Base-by-base conservation (phyloP, 2,329 filamentous ascomycete species). In the Penicillium sp. region DNA sequence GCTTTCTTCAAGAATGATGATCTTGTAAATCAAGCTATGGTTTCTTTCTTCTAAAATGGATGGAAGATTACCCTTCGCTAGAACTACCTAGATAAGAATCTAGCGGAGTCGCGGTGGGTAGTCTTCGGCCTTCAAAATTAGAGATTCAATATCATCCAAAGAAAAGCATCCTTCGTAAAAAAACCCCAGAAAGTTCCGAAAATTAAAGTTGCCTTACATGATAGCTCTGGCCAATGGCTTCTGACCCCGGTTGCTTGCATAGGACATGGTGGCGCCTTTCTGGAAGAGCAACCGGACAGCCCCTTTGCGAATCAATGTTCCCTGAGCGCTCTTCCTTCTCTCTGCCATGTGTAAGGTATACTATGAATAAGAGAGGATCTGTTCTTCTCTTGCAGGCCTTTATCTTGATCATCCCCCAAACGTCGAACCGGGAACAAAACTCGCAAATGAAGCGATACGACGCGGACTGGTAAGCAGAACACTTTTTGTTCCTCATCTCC, bases 241-340 rank as follows among this genome's bases (percentile, higher is more conserved):
- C 28, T 40, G 11, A 26, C 33, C 54, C 1, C 22, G 14, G 19
- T 48, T 28, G 16, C 10, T 56, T 14, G 5, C n/a, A 19, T 19
- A 56, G 11, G 40, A 56, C 16, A 45, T 43, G 3, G 38, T 30
- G 22, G 54, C 54, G 3, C 54, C 54, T 30, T 46, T 37, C 16
- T 56, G 19, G 6, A 56, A 38, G 13, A 48, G 28, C 6, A 38
- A 46, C 22, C 33, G 42, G 14, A 22, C 25, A n/a, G n/a, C 54
- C 5, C 19, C 6, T 19, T 10, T 19, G 7, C 19, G 30, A 14
- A 43, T 11, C 8, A 19, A 10, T 22, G 19, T 13, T 25, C 40
- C 19, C 6, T 8, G 7, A 13, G 19, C 8, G 10, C 40, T 43
- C 8, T 10, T 1, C 13, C 0, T 43, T 43, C 25, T 28, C 35